A percentile compares a stretch with the other conserved stretches of the same genome.
Evolutionary conservation across 345 rosid species (phyloP).

Genomic region (Salix exigua): DNA sequence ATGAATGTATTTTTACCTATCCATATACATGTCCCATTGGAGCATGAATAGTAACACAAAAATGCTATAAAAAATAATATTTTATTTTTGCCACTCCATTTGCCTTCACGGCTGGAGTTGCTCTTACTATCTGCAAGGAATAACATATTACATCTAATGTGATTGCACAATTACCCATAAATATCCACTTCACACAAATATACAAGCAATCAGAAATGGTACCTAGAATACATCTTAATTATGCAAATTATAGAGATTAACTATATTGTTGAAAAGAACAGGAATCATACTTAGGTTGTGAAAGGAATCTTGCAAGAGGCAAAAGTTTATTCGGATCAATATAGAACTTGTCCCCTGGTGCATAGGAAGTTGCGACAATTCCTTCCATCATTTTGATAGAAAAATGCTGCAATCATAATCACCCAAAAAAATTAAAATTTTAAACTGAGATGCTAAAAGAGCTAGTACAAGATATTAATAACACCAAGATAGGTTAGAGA

Average conservation of each 20-base stretch:
- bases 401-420: slow-evolving; percentile 41
- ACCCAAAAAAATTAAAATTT: background rate
- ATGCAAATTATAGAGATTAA: background rate
- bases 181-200: background rate
- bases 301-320: slow-evolving; percentile 81
- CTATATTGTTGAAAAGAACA: background rate
- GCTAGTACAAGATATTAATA: background rate
- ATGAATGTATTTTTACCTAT: no score
- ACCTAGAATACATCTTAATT: background rate
- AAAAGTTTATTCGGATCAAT: slow-evolving; percentile 76
- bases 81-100: no score
- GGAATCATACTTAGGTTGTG: slow-evolving; percentile 79
- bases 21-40: no score
- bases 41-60: no score
- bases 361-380: slow-evolving; percentile 78
- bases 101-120: no score
- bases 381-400: slow-evolving; percentile 95
- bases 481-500: background rate
- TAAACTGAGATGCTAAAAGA: background rate
- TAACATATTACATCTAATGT: background rate
- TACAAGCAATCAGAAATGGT: background rate
- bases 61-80: no score
- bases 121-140: no score
- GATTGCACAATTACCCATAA: background rate
- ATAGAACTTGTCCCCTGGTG: slow-evolving; percentile 73